Evolutionary conservation across 768 basidiomycete genomes (phyloP).

Genomic region (Dioszegia hungarica): DNA sequence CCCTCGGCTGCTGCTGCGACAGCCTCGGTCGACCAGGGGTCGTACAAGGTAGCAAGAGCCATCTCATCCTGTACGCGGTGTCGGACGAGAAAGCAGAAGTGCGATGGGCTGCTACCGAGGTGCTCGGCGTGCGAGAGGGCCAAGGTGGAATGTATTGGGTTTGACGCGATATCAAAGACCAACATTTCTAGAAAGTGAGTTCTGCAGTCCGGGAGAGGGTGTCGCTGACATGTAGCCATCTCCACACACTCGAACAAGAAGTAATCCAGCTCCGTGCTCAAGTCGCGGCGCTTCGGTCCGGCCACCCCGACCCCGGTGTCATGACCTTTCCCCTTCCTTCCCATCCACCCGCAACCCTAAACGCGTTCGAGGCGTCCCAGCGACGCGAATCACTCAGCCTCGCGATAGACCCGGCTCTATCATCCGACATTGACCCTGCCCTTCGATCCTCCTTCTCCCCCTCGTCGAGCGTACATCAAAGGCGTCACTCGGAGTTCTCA

Average conservation of each 20-base stretch:
- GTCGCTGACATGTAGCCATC: slow-evolving; percentile 36
- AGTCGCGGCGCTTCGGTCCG: slow-evolving; percentile 26
- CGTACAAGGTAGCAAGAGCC: slow-evolving; percentile 47
- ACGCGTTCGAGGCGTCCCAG: neutral
- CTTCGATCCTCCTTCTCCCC: slow-evolving; percentile 5
- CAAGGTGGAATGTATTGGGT: slow-evolving; percentile 50
- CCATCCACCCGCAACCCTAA: neutral
- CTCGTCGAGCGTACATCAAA: neutral
- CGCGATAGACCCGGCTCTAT: neutral
- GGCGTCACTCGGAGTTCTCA: slow-evolving; percentile 28
- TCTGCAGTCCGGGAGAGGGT: neutral
- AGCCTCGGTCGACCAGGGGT: neutral
- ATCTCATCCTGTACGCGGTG: slow-evolving; percentile 50
- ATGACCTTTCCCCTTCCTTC: neutral
- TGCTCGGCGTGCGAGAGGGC: slow-evolving; percentile 48
- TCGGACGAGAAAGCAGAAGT: slow-evolving; percentile 47
- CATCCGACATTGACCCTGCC: neutral
- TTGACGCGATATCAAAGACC: slow-evolving; percentile 50
- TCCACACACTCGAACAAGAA: slow-evolving; percentile 49
- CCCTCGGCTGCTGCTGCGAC: neutral
- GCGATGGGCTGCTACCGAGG: slow-evolving; percentile 50
- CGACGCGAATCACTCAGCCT: neutral
- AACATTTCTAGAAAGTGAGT: slow-evolving; percentile 49
- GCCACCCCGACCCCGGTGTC: slow-evolving; percentile 5
- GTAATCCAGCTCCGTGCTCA: slow-evolving; percentile 45